Base-by-base conservation (phyloP, 2,329 filamentous ascomycete genomes). In the Alternaria longipes region DNA sequence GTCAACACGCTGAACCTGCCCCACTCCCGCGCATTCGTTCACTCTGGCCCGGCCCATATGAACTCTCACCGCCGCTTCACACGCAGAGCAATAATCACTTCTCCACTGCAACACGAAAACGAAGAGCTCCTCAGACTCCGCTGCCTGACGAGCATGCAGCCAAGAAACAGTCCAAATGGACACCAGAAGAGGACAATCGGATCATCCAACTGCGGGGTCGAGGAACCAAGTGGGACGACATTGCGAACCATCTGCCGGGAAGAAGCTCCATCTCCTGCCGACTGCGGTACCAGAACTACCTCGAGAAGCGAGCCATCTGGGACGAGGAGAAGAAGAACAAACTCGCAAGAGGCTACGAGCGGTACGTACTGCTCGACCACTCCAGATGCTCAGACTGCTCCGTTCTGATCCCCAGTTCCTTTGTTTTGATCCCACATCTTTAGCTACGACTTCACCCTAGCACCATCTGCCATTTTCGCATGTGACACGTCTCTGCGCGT, bases 141-240 rank as follows among this genome's bases (percentile, higher is more conserved):
- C 61, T 77, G 14, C 69, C 72, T 5, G 75, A 78, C 22, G 76
- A 77, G 51, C 76, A 71, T 36, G 75, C 76, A 8, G 75, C 75
- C n/a, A 79, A 79, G 62, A 79, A 79, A 64, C 93, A 97, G 79
- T 97, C 92, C 76, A 98, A 98, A 80, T 98, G 95, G 95, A 96
- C 92, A 5, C 85, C 91, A 0, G 93, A 97, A 63, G 94, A 98
- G 79, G 93, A 98, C 79, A 88, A 91, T n/a, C 83, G 95, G 50
- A 97, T 97, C 71, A 97, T 97, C 72, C 91, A 96, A 78, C 86
- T 98, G 64, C 89, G 94, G 59, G 92, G 93, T 38, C 90, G 90
- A 70, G 92, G 92, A 8, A 97, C 97, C 93, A 98, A 98, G 78
- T 98, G 94, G 95, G 94, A 98, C 76, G 94, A 98, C 79, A 97